These are phyloP conservation scores for Pseudozyma flocculosa DNA, from an alignment of 1,284 basidiomycete genomes.

Conservation along the genomic window DNA sequence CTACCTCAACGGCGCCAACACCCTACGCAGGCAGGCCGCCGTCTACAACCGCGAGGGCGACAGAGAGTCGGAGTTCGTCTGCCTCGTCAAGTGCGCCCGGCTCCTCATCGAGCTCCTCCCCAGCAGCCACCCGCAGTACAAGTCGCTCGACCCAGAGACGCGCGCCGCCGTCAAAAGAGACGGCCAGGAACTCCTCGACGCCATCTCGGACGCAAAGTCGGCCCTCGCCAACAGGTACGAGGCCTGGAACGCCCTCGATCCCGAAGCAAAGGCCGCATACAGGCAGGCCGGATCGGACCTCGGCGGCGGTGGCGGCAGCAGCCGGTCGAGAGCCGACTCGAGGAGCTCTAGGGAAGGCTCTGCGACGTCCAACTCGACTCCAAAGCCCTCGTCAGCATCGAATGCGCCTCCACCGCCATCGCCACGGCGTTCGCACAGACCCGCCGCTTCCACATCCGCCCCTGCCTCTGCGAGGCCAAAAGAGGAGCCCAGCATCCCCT, in stretches of 20 bases:
- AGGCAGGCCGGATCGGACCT: slow-evolving; percentile 1
- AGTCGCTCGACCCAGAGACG: slow-evolving; percentile 5
- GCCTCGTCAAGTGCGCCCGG: slow-evolving; percentile 29
- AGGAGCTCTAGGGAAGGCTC: not conserved
- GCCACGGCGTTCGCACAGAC: not conserved
- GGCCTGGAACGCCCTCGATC: slow-evolving; percentile 5
- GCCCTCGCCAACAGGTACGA: slow-evolving; percentile 6
- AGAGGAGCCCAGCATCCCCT: not conserved
- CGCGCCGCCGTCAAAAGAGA: slow-evolving; percentile 6
- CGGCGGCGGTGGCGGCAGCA: slow-evolving; percentile 1
- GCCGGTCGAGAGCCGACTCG: not conserved
- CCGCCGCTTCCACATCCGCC: no score
- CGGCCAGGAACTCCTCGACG: slow-evolving; percentile 8
- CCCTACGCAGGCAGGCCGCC: slow-evolving; percentile 7
- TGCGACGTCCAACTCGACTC: no score
- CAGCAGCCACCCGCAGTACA: slow-evolving; percentile 12
- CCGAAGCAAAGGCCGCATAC: slow-evolving; percentile 2
- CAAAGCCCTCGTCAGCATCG: not conserved
- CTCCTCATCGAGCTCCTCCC: slow-evolving; percentile 30
- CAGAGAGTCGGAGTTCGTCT: slow-evolving; percentile 1
- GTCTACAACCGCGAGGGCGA: slow-evolving; percentile 7
- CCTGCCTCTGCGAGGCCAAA: no score
- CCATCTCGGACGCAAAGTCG: slow-evolving; percentile 4
- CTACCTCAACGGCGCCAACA: slow-evolving; percentile 9
- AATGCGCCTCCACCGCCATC: not conserved